Base-by-base conservation (phyloP, 306 rosid genomes). In the Erythrophleum fordii region DNA sequence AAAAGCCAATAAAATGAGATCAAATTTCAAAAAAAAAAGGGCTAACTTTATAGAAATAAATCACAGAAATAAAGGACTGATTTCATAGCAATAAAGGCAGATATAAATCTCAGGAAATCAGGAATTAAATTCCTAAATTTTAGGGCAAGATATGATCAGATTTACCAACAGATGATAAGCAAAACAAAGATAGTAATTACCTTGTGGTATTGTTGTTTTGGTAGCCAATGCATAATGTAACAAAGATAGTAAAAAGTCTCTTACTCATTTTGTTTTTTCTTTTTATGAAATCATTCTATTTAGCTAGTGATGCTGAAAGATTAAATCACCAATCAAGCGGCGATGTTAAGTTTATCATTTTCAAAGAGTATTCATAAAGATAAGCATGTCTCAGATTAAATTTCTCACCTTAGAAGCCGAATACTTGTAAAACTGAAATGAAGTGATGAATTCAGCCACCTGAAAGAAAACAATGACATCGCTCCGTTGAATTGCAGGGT, bases 391-490 rank as follows among this genome's bases (percentile, higher is more conserved):
- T 22, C 61, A 77, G 41, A 65, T 44, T 58, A 80, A 53, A 39
- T 58, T 74, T 83, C 98, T 93, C 87, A 95, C 99, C 99, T 89
- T 83, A 45, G 91, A 89, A 80, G 80, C 84, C 44, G 92, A 89
- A 68, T 84, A 68, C 88, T 88, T 91, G 88, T 83, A 84, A 83
- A 91, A 88, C 79, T 95, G 99, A 82, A 89, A 95, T 80, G 98
- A 89, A 80, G 89, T 88, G 86, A 85, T 90, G 88, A 95, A 95
- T 84, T 91, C 97, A 61, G 95, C 95, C 65, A 93, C 97, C 61
- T 89, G 93, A 89, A 95, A 93, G 87, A 93, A 95, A 84, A 91
- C 83, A 78, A 83, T 68, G 18, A 95, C 78, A 76, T 95, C 99
- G 46, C 83, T 89, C 58, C 79, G 85, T 77, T 93, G 96, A 82